Conservation (phyloP, 2,329 filamentous ascomycete genomes). For the Penicillium frequentans region DNA sequence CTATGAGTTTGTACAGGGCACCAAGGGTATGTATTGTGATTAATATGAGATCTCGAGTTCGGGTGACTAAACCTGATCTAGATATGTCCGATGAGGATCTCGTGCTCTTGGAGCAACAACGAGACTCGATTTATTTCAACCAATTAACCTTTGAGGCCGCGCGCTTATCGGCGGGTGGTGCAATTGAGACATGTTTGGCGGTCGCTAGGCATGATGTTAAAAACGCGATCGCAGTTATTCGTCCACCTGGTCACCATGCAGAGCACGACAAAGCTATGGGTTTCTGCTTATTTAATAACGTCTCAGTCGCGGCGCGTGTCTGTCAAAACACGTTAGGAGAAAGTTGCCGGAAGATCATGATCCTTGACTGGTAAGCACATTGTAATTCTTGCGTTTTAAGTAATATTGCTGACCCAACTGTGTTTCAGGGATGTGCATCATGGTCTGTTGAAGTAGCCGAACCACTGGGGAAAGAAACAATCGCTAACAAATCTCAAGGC, state of each 20-base stretch:
- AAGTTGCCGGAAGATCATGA: conserved; percentile 80
- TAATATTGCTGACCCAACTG: not conserved
- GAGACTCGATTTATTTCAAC: conserved; percentile 81
- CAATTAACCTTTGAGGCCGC: conserved; percentile 78
- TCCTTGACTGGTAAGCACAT: conserved; percentile 84
- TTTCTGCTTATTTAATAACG: conserved; percentile 98
- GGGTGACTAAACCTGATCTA: conserved; percentile 30
- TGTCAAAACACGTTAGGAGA: conserved; percentile 81
- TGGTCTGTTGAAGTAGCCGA: conserved; percentile 39
- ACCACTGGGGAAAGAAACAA: conserved; percentile 2
- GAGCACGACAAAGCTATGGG: conserved; percentile 84
- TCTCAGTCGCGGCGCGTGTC: conserved; percentile 84
- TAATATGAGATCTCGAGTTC: not conserved
- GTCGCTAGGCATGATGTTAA: conserved; percentile 81
- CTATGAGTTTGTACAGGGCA: conserved; percentile 71
- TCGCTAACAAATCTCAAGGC: conserved; percentile 50
- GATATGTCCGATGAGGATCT: conserved; percentile 60
- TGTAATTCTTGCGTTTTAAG: not conserved
- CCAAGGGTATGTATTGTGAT: conserved; percentile 40
- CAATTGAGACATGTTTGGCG: conserved; percentile 93
- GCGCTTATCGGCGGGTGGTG: conserved; percentile 81
- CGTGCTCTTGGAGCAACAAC: conserved; percentile 65
- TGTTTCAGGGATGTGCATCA: conserved; percentile 65
- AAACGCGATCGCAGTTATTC: conserved; percentile 93
- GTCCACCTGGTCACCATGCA: conserved; percentile 92